phyloP scores from a whole-genome alignment of 2,329 filamentous ascomycete genomes.

The Alternaria tenuissima region DNA sequence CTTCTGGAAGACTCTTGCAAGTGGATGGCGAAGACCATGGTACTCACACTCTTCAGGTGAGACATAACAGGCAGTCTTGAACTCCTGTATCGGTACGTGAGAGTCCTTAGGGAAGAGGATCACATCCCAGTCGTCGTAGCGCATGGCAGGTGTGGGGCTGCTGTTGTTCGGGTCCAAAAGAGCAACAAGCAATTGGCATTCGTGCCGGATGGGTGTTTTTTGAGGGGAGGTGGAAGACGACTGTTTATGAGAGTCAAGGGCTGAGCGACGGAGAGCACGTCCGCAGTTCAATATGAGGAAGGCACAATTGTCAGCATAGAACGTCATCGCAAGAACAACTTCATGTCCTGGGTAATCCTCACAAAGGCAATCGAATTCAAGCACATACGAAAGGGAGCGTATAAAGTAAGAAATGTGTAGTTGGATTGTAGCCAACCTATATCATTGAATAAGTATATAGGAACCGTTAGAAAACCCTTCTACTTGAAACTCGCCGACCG shows the following conservation, averaged over 20 bases:
- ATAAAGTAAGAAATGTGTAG: neutral
- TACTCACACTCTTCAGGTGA: constrained; percentile 57
- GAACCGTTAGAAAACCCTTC: neutral
- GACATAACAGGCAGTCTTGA: constrained; percentile 79
- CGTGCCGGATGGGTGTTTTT: constrained; percentile 10
- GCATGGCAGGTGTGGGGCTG: constrained; percentile 65
- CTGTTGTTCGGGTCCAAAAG: constrained; percentile 24
- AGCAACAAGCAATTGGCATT: constrained; percentile 25
- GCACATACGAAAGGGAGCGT: neutral
- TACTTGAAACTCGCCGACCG: neutral
- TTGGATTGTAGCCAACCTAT: neutral
- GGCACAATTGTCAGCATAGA: constrained; percentile 11
- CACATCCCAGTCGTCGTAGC: constrained; percentile 87
- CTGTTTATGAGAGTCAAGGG: constrained; percentile 7
- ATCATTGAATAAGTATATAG: neutral
- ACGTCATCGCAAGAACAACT: constrained; percentile 6
- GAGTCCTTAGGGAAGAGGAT: constrained; percentile 75
- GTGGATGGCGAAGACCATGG: neutral
- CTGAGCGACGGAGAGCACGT: neutral
- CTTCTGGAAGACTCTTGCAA: neutral
- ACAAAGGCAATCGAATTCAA: neutral
- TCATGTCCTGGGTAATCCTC: neutral
- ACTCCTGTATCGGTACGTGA: constrained; percentile 79
- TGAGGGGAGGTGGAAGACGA: constrained; percentile 12
- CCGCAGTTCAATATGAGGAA: constrained; percentile 3